Conservation (phyloP, 805 yeast genomes). For the Yarrowia sp. region DNA sequence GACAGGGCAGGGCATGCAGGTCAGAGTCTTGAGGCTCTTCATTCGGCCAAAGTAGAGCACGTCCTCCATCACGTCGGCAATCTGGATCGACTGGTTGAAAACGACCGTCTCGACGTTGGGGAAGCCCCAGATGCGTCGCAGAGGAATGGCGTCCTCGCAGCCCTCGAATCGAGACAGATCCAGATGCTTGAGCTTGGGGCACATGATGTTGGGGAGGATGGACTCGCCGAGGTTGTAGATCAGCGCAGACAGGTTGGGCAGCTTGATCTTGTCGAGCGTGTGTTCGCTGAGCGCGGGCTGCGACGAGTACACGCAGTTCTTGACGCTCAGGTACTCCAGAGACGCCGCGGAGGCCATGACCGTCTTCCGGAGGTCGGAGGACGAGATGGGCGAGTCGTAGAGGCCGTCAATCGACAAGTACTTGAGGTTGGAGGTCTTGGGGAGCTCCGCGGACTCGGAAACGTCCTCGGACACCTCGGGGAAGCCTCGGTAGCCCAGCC, state of each 20-base stretch:
- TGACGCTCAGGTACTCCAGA: constrained; percentile 16
- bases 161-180: constrained; percentile 24
- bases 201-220: constrained; percentile 19
- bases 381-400: background rate
- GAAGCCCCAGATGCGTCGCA: constrained; percentile 26
- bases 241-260: constrained; percentile 16
- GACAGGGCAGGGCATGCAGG: constrained; percentile 23
- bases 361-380: constrained; percentile 1
- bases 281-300: background rate
- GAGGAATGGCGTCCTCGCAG: constrained; percentile 16
- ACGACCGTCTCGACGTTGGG: constrained; percentile 25
- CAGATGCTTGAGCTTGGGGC: constrained; percentile 19
- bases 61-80: constrained; percentile 24
- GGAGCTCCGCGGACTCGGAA: background rate
- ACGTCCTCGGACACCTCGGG: background rate
- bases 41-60: constrained; percentile 23
- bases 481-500: background rate
- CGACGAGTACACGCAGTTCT: background rate
- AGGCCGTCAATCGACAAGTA: background rate
- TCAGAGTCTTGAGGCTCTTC: constrained; percentile 10
- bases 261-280: constrained; percentile 22
- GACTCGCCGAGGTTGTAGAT: constrained; percentile 22
- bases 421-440: constrained; percentile 5
- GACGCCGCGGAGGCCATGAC: background rate
- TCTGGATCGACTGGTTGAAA: constrained; percentile 11